Conservation (phyloP, 345 rosid species). For the Ricinus communis region DNA sequence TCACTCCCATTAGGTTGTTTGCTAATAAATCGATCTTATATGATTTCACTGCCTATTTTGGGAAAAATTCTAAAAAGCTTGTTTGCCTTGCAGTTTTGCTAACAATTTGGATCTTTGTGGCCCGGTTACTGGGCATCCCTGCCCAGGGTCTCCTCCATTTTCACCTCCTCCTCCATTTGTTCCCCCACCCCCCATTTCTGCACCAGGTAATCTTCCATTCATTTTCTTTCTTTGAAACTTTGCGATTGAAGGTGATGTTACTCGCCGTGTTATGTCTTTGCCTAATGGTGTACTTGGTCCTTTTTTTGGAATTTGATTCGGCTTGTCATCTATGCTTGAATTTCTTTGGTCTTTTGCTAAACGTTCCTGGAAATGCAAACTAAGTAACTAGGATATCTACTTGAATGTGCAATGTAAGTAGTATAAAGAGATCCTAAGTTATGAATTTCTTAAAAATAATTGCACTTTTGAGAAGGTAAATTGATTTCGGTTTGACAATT, state of each 20-base stretch:
- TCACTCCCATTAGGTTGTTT: constrained; percentile 97
- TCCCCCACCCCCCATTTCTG: constrained; percentile 68
- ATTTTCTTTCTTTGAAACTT: not conserved
- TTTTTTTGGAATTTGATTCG: not conserved
- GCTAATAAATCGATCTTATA: constrained; percentile 16
- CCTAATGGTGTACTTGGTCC: not conserved
- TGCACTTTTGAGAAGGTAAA: not conserved
- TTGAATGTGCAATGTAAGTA: not conserved
- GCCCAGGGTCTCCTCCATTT: constrained; percentile 99
- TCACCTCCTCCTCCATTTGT: constrained; percentile 99
- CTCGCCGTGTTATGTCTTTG: not conserved
- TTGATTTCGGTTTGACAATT: not conserved
- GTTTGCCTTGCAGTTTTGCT: constrained; percentile 73
- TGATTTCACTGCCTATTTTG: constrained; percentile 5
- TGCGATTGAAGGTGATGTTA: too few relatives aligned
- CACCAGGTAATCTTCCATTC: constrained; percentile 51
- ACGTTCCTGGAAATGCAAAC: not conserved
- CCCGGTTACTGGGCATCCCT: constrained; percentile 88
- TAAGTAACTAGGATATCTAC: not conserved
- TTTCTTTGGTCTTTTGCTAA: not conserved
- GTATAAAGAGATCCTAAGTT: not conserved
- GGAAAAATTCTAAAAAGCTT: constrained; percentile 14
- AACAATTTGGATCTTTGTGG: constrained; percentile 93
- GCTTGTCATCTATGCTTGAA: not conserved
- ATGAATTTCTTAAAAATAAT: not conserved